phyloP scores from a whole-genome alignment of 345 rosid genomes.

The Litchi chinensis region DNA sequence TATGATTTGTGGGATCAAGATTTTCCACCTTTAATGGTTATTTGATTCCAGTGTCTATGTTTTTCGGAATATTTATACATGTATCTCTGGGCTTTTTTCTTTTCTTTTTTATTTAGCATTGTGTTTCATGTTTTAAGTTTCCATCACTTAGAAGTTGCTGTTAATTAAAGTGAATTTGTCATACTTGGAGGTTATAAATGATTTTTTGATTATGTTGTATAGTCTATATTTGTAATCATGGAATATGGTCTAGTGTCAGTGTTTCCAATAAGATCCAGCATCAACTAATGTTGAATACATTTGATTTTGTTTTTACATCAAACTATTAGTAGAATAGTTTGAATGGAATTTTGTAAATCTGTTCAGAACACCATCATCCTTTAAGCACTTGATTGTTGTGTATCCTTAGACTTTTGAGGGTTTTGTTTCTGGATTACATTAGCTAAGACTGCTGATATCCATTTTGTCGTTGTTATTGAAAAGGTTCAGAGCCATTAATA shows the following conservation, averaged over 20 bases:
- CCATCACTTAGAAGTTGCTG: neutral
- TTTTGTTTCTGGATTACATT: neutral
- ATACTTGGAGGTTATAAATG: neutral
- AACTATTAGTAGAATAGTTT: neutral
- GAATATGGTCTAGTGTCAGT: neutral
- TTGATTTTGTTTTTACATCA: neutral
- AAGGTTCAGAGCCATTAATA: constrained; percentile 82
- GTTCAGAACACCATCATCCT: neutral
- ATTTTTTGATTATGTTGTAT: neutral
- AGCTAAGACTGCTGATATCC: neutral
- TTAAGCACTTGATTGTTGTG: neutral
- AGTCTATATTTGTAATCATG: neutral
- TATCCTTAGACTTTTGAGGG: neutral
- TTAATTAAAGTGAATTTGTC: neutral
- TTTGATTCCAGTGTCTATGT: neutral
- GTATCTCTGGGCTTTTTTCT: neutral
- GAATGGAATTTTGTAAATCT: neutral
- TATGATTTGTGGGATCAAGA: neutral
- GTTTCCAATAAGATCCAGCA: neutral
- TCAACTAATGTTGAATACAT: neutral
- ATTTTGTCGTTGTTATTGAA: constrained; percentile 6
- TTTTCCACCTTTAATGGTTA: neutral
- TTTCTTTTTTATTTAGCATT: neutral
- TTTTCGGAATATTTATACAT: no score
- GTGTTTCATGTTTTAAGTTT: neutral